phyloP scores from a whole-genome alignment of 2,329 filamentous ascomycete genomes.

The Neonectria punicea region DNA sequence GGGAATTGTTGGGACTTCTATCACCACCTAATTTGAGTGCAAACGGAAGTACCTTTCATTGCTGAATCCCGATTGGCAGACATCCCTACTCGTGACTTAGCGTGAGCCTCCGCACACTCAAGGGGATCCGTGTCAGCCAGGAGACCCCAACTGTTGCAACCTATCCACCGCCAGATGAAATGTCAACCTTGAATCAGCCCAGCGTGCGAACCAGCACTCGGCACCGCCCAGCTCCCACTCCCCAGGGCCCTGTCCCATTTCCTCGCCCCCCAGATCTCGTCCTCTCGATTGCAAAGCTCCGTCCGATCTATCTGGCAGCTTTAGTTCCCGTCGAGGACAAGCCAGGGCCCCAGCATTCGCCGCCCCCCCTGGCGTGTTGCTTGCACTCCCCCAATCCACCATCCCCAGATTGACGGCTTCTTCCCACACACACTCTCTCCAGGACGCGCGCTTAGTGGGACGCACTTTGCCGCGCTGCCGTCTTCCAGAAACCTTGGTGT shows the following conservation, averaged over 20 bases:
- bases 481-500: conserved; percentile 1
- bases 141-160: background rate
- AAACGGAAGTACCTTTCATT: too few relatives aligned
- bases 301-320: conserved; percentile 11
- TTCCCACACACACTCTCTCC: background rate
- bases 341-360: background rate
- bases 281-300: background rate
- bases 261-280: conserved; percentile 2
- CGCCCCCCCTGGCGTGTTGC: conserved; percentile 3
- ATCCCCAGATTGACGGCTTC: background rate
- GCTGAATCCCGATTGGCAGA: too few relatives aligned
- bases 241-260: conserved; percentile 3
- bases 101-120: too few relatives aligned
- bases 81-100: too few relatives aligned
- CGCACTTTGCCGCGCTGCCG: conserved; percentile 10
- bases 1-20: too few relatives aligned
- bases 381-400: conserved; percentile 22
- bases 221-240: background rate
- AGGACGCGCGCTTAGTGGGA: conserved; percentile 7
- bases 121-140: background rate
- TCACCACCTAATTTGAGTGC: too few relatives aligned
- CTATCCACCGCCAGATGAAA: conserved; percentile 3
- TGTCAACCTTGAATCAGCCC: background rate
- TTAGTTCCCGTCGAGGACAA: conserved; percentile 11
- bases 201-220: background rate